phyloP scores from a whole-genome alignment of 2,329 filamentous ascomycete species.

The Colletotrichum sansevieriae region DNA sequence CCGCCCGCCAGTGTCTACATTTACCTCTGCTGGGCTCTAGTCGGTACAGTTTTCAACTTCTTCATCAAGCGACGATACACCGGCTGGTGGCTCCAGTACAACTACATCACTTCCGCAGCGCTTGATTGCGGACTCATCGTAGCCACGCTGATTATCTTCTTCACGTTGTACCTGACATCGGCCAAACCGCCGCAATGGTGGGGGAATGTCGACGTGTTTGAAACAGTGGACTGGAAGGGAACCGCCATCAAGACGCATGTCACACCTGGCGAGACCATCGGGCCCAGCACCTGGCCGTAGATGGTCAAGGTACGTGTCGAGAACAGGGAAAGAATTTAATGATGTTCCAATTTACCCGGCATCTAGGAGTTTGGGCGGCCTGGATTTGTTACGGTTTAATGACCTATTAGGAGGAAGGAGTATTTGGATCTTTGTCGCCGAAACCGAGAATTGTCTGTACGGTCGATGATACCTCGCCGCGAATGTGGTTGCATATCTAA shows the following conservation, averaged over 20 bases:
- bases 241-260: slow-evolving; percentile 59
- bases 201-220: slow-evolving; percentile 64
- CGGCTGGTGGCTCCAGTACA: slow-evolving; percentile 84
- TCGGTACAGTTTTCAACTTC: slow-evolving; percentile 78
- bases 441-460: slow-evolving; percentile 29
- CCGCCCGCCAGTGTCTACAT: slow-evolving; percentile 79
- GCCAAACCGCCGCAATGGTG: slow-evolving; percentile 71
- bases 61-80: slow-evolving; percentile 73
- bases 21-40: slow-evolving; percentile 78
- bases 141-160: slow-evolving; percentile 77
- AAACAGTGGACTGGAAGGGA: slow-evolving; percentile 61
- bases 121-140: slow-evolving; percentile 77
- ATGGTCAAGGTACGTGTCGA: not conserved
- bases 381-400: slow-evolving; percentile 16
- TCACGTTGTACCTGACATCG: slow-evolving; percentile 73
- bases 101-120: slow-evolving; percentile 80
- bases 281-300: slow-evolving; percentile 63
- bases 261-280: slow-evolving; percentile 62
- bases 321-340: slow-evolving; percentile 16
- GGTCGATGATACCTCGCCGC: slow-evolving; percentile 37
- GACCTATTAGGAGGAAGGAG: slow-evolving; percentile 19
- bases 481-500: slow-evolving; percentile 25
- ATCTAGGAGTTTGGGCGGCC: slow-evolving; percentile 36
- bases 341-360: slow-evolving; percentile 23
- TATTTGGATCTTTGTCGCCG: slow-evolving; percentile 27